Evolutionary conservation across 1,284 basidiomycete species (phyloP).

Genomic region (Leccinum fallax): DNA sequence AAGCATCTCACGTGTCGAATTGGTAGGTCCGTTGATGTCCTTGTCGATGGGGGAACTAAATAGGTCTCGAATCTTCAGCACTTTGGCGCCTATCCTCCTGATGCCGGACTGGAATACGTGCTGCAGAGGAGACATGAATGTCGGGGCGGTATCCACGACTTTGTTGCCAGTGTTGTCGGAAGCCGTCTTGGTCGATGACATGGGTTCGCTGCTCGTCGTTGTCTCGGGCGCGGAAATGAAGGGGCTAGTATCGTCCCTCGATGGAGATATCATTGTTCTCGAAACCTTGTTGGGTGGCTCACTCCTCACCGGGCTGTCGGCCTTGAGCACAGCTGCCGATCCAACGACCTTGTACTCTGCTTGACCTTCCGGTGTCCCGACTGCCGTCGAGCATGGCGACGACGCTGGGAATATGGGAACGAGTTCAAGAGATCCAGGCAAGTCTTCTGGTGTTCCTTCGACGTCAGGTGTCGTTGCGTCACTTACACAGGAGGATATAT

Average conservation of each 20-base stretch:
- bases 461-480: neutral
- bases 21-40: neutral
- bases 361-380: neutral
- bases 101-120: neutral
- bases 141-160: neutral
- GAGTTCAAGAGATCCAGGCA: neutral
- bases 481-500: neutral
- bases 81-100: neutral
- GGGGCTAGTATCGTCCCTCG: neutral
- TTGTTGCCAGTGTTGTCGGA: neutral
- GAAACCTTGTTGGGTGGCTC: neutral
- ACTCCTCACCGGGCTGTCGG: neutral
- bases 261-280: neutral
- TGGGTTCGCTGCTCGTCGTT: neutral
- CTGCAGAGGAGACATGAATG: constrained; percentile 1
- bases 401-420: neutral
- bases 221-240: neutral
- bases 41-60: constrained; percentile 3
- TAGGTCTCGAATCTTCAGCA: neutral
- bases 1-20: neutral
- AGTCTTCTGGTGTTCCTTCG: neutral
- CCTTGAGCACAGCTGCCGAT: neutral
- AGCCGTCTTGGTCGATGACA: neutral
- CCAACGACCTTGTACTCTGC: neutral
- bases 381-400: neutral